Conservation (phyloP, 1,284 basidiomycete species). For the Pisolithus thermaeus region DNA sequence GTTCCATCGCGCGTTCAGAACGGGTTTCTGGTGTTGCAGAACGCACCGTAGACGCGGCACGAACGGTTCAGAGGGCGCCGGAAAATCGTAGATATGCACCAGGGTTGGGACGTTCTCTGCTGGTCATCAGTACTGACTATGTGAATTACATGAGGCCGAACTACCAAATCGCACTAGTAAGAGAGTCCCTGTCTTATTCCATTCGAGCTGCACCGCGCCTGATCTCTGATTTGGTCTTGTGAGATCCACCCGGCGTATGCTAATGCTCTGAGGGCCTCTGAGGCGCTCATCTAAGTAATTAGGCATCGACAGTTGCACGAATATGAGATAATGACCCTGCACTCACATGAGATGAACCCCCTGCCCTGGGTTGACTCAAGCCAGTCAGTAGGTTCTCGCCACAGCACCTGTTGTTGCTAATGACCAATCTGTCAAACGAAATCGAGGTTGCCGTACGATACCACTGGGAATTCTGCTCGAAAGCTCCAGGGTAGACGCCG, state of each 20-base stretch:
- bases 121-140: constrained; percentile 1
- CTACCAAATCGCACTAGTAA: constrained; percentile 68
- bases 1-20: constrained; percentile 69
- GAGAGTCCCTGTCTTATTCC: constrained; percentile 69
- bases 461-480: constrained; percentile 47
- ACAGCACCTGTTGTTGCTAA: constrained; percentile 48
- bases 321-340: background rate
- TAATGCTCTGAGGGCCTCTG: constrained; percentile 50
- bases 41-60: constrained; percentile 58
- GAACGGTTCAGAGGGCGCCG: constrained; percentile 46
- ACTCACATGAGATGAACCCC: constrained; percentile 75
- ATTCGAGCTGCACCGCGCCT: constrained; percentile 66
- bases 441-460: constrained; percentile 41
- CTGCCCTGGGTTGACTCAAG: constrained; percentile 70
- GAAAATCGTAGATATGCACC: constrained; percentile 60
- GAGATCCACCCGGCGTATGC: constrained; percentile 44
- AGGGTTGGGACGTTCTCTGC: constrained; percentile 57
- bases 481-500: constrained; percentile 60
- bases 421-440: background rate
- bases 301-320: constrained; percentile 2
- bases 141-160: background rate
- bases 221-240: constrained; percentile 57
- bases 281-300: constrained; percentile 53
- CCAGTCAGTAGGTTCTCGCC: constrained; percentile 81
- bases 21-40: constrained; percentile 54